These are phyloP conservation scores for Boletus reticulatus DNA, from an alignment of 768 basidiomycete genomes.

Conservation along the genomic window DNA sequence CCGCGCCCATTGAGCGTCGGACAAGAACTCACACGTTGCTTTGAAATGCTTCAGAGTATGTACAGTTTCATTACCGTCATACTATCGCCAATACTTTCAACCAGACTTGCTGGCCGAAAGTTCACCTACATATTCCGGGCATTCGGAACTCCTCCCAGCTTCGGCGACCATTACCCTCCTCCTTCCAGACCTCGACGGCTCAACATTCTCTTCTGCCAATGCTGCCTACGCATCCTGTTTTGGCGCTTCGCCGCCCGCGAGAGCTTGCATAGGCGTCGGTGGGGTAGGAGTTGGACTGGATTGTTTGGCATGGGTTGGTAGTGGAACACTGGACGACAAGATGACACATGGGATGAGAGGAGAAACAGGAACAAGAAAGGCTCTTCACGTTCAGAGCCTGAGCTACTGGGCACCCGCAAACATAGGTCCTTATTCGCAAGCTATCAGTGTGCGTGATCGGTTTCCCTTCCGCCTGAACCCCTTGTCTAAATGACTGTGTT, in stretches of 20 bases:
- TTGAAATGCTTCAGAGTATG: constrained; percentile 60
- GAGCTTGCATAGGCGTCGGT: constrained; percentile 88
- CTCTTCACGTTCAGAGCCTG: constrained; percentile 90
- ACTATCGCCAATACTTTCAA: background rate
- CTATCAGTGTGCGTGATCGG: constrained; percentile 62
- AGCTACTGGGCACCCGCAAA: constrained; percentile 99
- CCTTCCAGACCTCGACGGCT: constrained; percentile 68
- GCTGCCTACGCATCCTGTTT: constrained; percentile 77
- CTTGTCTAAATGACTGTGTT: background rate
- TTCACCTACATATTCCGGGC: constrained; percentile 36
- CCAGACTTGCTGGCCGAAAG: constrained; percentile 53
- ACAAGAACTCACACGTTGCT: constrained; percentile 71
- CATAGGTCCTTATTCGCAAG: constrained; percentile 98
- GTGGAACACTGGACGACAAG: constrained; percentile 12
- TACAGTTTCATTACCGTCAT: background rate
- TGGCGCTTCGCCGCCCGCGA: constrained; percentile 87
- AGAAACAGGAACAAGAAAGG: constrained; percentile 48
- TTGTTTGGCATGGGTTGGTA: constrained; percentile 62
- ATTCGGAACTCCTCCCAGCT: constrained; percentile 13
- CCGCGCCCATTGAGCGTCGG: constrained; percentile 58
- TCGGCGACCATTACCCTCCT: constrained; percentile 74
- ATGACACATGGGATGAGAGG: constrained; percentile 5
- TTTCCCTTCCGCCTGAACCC: background rate
- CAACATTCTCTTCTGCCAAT: constrained; percentile 74
- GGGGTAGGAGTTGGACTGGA: constrained; percentile 66